These are phyloP conservation scores for Pittosporum tobira DNA, from an alignment of 129 eudicot species.

Conservation along the genomic window DNA sequence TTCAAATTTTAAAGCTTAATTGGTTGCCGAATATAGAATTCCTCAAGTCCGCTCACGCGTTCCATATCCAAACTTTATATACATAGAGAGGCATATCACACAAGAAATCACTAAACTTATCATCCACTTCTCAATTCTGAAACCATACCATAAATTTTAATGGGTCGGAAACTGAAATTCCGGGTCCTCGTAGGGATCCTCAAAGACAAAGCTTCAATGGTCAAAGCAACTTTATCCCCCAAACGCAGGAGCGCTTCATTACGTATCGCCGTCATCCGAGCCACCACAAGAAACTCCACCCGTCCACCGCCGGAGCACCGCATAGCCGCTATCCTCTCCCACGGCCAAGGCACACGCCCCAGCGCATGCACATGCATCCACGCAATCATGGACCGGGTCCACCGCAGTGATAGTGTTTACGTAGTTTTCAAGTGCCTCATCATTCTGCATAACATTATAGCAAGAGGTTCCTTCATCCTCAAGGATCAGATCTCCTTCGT, in stretches of 20 bases:
- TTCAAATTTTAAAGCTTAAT: too few relatives aligned
- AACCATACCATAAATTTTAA: too few relatives aligned
- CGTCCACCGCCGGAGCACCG: conserved; percentile 40
- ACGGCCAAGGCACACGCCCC: conserved; percentile 32
- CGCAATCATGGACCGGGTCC: conserved; percentile 52
- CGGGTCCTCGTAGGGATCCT: conserved; percentile 26
- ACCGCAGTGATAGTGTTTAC: conserved; percentile 32
- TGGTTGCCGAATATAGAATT: too few relatives aligned
- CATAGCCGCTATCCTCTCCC: conserved; percentile 35
- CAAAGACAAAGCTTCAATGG: conserved; percentile 59
- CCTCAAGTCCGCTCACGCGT: too few relatives aligned
- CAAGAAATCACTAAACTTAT: too few relatives aligned
- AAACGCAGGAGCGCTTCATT: conserved; percentile 34
- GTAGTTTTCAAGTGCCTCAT: conserved; percentile 62
- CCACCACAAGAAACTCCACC: conserved; percentile 43
- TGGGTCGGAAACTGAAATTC: conserved; percentile 13
- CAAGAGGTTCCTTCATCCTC: conserved; percentile 27
- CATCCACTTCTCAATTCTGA: too few relatives aligned
- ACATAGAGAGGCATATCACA: too few relatives aligned
- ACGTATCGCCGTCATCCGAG: conserved; percentile 46
- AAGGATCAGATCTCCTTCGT: conserved; percentile 22
- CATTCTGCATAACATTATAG: conserved; percentile 41
- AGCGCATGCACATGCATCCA: conserved; percentile 28
- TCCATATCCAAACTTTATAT: too few relatives aligned
- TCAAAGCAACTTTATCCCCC: conserved; percentile 45